Evolutionary conservation across 495 filamentous ascomycete genomes (phyloP), one percentile per base, ranked within the genome.

Genomic region (Extremus antarcticus): DNA sequence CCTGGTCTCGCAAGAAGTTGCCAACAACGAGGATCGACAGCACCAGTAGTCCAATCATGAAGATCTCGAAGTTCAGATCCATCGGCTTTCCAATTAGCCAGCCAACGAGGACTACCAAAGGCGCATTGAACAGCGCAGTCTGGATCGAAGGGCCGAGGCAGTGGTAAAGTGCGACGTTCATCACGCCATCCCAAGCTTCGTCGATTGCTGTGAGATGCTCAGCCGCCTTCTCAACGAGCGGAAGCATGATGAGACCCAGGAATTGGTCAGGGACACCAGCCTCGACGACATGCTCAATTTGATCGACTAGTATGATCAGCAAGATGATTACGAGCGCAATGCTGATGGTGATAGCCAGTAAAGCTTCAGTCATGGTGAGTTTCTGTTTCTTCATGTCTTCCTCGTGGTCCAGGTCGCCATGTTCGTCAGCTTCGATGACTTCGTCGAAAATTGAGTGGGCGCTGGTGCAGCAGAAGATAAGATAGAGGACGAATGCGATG

Each of bases 381-480:
- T 50, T 50, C 17, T 19, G 21, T 21, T 50, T 50, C 10, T 21
- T 51, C 50, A 55, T 9, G 48, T 62, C 59, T 23, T 60, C 47
- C 21, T 59, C 51, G 29, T 56, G 59, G 47, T 62, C 59, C 23
- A 43, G 13, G 35, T 62, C 59, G 16, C 59, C 29, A 38, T 62
- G 59, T 46, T 62, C 59, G 56, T 62, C 59, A 21, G 4, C 29
- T 51, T 62, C 56, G 23, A 62, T 54, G 19, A 62, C 56, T 48
- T 62, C 59, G 45, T 55, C 56, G 24, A 59, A 59, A 21, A 59
- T 45, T 25, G 57, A 55, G 35, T 62, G 59, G 25, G 55, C 54
- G 51, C 46, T 40, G 21, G 59, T 46, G n/a, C 49, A 40, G 47
- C 46, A 62, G 55, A 29, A 59, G 24, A 62, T 22, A 25, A 46